Conservation (phyloP, 139 green algal genomes). For the Trebouxia sp. region DNA sequence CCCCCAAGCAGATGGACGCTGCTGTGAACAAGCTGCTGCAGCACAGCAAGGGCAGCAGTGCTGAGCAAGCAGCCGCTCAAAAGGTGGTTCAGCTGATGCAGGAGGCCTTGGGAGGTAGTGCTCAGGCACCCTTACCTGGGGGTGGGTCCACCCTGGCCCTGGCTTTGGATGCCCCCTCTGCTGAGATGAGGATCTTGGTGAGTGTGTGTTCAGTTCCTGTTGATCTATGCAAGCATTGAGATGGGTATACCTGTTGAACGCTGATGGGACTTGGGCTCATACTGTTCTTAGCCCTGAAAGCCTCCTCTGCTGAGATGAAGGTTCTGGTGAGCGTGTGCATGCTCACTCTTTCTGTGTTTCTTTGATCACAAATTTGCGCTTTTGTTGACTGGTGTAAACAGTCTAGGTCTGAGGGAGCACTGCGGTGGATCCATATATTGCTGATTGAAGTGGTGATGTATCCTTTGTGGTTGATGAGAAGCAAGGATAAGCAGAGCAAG, state of each 20-base stretch:
- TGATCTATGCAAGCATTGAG: not conserved
- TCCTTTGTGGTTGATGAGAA: too few species aligned
- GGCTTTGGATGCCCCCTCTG: slow-evolving; percentile 41
- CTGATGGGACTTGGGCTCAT: too few species aligned
- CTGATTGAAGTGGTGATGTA: not conserved
- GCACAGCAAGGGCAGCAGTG: slow-evolving; percentile 42
- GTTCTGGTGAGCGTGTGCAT: too few species aligned
- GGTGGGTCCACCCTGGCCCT: not conserved
- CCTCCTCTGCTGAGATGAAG: too few species aligned
- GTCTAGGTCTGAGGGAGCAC: too few species aligned
- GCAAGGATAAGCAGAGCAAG: too few species aligned
- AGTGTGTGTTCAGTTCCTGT: too few species aligned
- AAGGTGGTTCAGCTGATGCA: not conserved
- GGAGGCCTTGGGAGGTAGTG: slow-evolving; percentile 34
- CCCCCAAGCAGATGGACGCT: slow-evolving; percentile 43
- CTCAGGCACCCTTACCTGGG: slow-evolving; percentile 31
- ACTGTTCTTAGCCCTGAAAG: too few species aligned
- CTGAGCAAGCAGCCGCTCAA: not conserved
- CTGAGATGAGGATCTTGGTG: slow-evolving; percentile 53
- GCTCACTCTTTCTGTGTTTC: not conserved
- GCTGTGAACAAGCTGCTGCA: slow-evolving; percentile 40
- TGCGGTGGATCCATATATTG: not conserved
- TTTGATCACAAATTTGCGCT: too few species aligned
- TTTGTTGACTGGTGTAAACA: too few species aligned
- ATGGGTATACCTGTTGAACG: too few species aligned